phyloP scores from a whole-genome alignment of 2,329 filamentous ascomycete genomes.

The Paraconiothyrium brasiliense region DNA sequence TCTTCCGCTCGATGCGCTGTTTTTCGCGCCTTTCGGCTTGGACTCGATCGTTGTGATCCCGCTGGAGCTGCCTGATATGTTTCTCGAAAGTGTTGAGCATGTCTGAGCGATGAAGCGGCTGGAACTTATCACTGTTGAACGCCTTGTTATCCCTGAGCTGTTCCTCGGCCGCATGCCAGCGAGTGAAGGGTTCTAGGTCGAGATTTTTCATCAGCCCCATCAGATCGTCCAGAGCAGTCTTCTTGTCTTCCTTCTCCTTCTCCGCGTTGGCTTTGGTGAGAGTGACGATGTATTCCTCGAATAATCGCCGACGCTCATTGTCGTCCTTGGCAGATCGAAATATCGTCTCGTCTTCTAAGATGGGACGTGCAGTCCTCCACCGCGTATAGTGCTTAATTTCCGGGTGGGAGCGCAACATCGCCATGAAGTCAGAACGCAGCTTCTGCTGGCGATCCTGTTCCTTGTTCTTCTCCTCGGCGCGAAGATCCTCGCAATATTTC shows the following conservation, averaged over 20 bases:
- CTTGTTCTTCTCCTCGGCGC: constrained; percentile 91
- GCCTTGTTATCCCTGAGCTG: constrained; percentile 80
- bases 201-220: constrained; percentile 80
- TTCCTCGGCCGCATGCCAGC: constrained; percentile 89
- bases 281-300: constrained; percentile 89
- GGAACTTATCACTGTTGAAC: constrained; percentile 84
- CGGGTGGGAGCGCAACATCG: constrained; percentile 94
- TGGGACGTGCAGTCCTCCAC: constrained; percentile 94
- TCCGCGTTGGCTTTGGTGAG: constrained; percentile 84
- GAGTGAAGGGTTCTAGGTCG: constrained; percentile 89
- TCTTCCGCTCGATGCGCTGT: constrained; percentile 82
- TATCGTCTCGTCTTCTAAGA: constrained; percentile 93
- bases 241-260: constrained; percentile 74
- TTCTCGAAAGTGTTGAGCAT: constrained; percentile 92
- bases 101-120: constrained; percentile 85
- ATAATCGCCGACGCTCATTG: constrained; percentile 85
- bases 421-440: constrained; percentile 90
- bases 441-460: constrained; percentile 93
- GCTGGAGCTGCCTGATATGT: constrained; percentile 92
- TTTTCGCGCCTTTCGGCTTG: constrained; percentile 87
- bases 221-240: constrained; percentile 85
- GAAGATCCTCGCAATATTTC: constrained; percentile 91
- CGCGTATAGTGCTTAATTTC: constrained; percentile 97
- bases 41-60: constrained; percentile 87
- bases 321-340: constrained; percentile 93